phyloP scores from a whole-genome alignment of 768 basidiomycete species.

The Gelatoporia subvermispora region DNA sequence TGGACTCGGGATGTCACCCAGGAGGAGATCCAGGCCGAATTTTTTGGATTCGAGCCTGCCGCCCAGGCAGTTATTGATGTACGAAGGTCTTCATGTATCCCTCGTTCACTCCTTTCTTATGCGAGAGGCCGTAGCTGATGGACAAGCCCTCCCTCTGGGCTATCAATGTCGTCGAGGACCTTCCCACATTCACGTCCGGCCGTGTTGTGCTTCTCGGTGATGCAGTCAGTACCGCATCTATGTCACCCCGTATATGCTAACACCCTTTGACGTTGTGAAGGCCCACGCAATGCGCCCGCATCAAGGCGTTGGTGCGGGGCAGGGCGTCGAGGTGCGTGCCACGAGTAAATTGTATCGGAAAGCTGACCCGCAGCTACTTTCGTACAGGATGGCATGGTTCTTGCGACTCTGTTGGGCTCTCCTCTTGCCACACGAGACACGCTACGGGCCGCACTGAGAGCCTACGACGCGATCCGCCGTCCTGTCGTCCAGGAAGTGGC shows the following conservation, averaged over 20 bases:
- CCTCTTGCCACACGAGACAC: slow-evolving; percentile 16
- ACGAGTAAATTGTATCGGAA: too few species aligned
- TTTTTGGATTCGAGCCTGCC: slow-evolving; percentile 11
- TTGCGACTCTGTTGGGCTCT: slow-evolving; percentile 26
- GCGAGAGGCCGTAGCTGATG: slow-evolving; percentile 28
- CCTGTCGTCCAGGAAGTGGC: slow-evolving; percentile 24
- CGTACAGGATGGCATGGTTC: slow-evolving; percentile 24
- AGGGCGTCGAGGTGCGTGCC: slow-evolving; percentile 5
- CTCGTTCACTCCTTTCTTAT: slow-evolving; percentile 20
- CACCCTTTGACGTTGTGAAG: slow-evolving; percentile 10
- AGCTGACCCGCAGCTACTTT: background rate
- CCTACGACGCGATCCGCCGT: slow-evolving; percentile 28
- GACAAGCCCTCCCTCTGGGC: slow-evolving; percentile 38
- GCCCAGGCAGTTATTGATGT: too few species aligned
- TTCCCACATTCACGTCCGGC: slow-evolving; percentile 33
- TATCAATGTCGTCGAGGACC: slow-evolving; percentile 32
- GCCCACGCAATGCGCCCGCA: slow-evolving; percentile 8
- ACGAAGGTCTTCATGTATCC: background rate
- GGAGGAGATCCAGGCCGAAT: slow-evolving; percentile 30
- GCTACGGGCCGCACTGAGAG: slow-evolving; percentile 22
- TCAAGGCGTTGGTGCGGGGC: slow-evolving; percentile 8
- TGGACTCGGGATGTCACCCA: slow-evolving; percentile 25
- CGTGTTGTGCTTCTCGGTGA: slow-evolving; percentile 44
- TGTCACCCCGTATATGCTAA: slow-evolving; percentile 15
- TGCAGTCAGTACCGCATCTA: slow-evolving; percentile 18